Base-by-base conservation (phyloP, 2,329 filamentous ascomycete species). In the Phaeosphaeria sp. region DNA sequence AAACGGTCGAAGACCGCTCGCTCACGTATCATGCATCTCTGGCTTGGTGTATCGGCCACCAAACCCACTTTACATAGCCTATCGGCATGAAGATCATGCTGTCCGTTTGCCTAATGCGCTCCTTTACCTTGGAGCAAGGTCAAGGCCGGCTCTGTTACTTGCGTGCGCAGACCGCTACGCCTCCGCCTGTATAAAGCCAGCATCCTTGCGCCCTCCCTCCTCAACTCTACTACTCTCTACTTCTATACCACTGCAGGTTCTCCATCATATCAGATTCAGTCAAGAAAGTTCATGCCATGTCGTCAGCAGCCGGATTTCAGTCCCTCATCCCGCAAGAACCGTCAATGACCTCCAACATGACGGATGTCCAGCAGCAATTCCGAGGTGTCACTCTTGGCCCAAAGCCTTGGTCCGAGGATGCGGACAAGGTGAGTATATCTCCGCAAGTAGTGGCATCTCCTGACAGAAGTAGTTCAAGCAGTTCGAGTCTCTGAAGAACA, bases 391-490 rank as follows among this genome's bases (percentile, higher is more conserved):
- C 45, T 27, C 45, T 47, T 11, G 17, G 21, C 13, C 13, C 21
- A n/a, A 47, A 3, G 15, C 9, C 45, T 18, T 47, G 45, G 47
- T 21, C n/a, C 5, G 47, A 33, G 13, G 30, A 49, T 3, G 2
- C 18, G 20, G 27, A 27, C 25, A 49, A 61, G 30, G 65, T 63
- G 47, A 45, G 30, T 36, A 22, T 5, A 1, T 18, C 13, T 22
- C 1, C 5, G 7, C 11, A 18, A 5, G 0, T 25, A 3, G 25
- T 9, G 6, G 1, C 40, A 1, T 36, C 3, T 84, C 75, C 83
- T 82, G 15, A 85, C 82, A 36, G 83, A 84, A 6, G 80, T 82
- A 53, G 86, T 84, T 65, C 82, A 82, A 64, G 81, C 83, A 51
- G 80, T 81, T 73, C 84, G 50, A 53, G 0, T 47, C 22, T 17